Conservation (phyloP, 495 filamentous ascomycete species). For the Haplographium delicatum region DNA sequence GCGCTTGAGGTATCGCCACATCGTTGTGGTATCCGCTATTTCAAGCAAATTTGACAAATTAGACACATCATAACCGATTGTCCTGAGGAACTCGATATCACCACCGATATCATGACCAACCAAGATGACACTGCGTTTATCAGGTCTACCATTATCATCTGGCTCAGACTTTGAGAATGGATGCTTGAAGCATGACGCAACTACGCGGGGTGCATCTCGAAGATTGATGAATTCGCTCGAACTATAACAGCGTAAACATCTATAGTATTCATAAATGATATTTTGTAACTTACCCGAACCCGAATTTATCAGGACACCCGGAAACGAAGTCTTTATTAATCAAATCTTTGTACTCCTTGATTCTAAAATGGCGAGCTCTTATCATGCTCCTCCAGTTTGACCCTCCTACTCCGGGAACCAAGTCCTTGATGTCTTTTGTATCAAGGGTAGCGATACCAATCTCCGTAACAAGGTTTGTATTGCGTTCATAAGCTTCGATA, state of each 20-base stretch:
- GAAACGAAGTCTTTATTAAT: conserved; percentile 58
- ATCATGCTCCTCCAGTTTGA: conserved; percentile 61
- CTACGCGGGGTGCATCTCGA: conserved; percentile 31
- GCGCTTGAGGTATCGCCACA: conserved; percentile 55
- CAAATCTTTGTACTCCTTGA: conserved; percentile 59
- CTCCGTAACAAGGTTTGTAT: conserved; percentile 65
- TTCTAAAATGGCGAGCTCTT: conserved; percentile 66
- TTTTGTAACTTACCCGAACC: conserved; percentile 55
- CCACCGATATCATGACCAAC: conserved; percentile 67
- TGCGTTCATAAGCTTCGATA: conserved; percentile 70
- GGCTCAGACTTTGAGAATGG: conserved; percentile 35
- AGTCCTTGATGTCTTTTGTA: conserved; percentile 46
- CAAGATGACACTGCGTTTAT: conserved; percentile 60
- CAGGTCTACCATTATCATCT: conserved; percentile 10
- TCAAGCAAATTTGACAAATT: conserved; percentile 52
- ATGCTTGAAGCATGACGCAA: conserved; percentile 46
- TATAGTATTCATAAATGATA: neutral
- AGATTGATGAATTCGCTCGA: conserved; percentile 34
- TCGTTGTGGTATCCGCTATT: conserved; percentile 60
- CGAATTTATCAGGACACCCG: conserved; percentile 69
- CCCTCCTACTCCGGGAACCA: conserved; percentile 55
- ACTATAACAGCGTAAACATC: conserved; percentile 22
- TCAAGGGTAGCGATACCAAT: conserved; percentile 83
- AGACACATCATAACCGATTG: conserved; percentile 53
- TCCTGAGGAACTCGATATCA: conserved; percentile 63